Conservation (phyloP, 73 alveolate genomes). For the Urostyla sp. region DNA sequence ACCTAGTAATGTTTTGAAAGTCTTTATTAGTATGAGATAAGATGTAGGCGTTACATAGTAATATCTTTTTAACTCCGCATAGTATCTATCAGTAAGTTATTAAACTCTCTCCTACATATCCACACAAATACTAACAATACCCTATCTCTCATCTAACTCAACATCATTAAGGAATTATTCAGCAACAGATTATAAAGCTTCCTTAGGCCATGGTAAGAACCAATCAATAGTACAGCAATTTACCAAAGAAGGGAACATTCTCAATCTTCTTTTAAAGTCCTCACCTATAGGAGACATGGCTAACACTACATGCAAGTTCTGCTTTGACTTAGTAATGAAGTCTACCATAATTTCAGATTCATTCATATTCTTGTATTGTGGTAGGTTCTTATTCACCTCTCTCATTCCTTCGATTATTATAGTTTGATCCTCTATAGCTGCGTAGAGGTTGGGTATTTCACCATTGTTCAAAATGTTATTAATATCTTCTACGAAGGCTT, state of each 20-base stretch:
- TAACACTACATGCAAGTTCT: slow-evolving; percentile 86
- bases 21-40: slow-evolving; percentile 95
- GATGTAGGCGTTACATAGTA: slow-evolving; percentile 99
- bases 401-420: slow-evolving; percentile 81
- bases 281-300: slow-evolving; percentile 99
- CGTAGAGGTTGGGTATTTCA: slow-evolving; percentile 97
- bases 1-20: slow-evolving; percentile 90
- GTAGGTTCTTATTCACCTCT: slow-evolving; percentile 65
- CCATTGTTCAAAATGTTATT: slow-evolving; percentile 98
- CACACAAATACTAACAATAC: slow-evolving; percentile 94
- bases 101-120: slow-evolving; percentile 98
- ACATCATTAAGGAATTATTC: slow-evolving; percentile 88
- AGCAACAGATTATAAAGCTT: slow-evolving; percentile 96
- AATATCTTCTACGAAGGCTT: slow-evolving; percentile 97
- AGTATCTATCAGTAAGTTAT: slow-evolving; percentile 82
- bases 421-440: slow-evolving; percentile 84
- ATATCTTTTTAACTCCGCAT: slow-evolving; percentile 93
- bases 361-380: slow-evolving; percentile 48
- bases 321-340: slow-evolving; percentile 79
- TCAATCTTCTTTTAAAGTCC: slow-evolving; percentile 92
- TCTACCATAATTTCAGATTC: slow-evolving; percentile 61
- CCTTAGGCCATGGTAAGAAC: slow-evolving; percentile 99
- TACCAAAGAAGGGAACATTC: slow-evolving; percentile 99
- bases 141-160: slow-evolving; percentile 86
- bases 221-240: slow-evolving; percentile 97